These are phyloP conservation scores for Geotrichum candidum DNA, from an alignment of 1,139 yeast species.

Conservation along the genomic window DNA sequence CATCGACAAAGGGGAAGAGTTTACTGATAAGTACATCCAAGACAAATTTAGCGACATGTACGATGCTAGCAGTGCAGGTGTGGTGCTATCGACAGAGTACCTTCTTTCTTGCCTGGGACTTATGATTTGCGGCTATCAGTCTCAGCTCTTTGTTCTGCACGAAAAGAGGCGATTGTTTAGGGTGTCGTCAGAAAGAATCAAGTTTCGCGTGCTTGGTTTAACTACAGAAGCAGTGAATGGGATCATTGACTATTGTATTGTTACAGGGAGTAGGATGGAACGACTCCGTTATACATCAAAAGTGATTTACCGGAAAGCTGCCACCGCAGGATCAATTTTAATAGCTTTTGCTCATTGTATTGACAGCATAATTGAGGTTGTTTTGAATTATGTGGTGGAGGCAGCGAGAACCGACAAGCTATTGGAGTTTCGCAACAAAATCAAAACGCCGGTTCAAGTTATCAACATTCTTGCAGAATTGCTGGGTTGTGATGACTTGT, in stretches of 20 bases:
- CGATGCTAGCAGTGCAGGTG: slow-evolving; percentile 6
- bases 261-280: slow-evolving; percentile 27
- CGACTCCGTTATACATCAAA: slow-evolving; percentile 26
- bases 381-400: slow-evolving; percentile 19
- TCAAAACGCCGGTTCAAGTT: slow-evolving; percentile 22
- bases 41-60: slow-evolving; percentile 3
- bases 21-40: slow-evolving; percentile 11
- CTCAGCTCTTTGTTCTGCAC: slow-evolving; percentile 10
- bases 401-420: neutral
- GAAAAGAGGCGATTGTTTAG: slow-evolving; percentile 9
- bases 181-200: neutral
- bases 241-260: slow-evolving; percentile 21
- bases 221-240: slow-evolving; percentile 18
- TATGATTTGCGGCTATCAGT: slow-evolving; percentile 15
- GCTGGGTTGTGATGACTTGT: slow-evolving; percentile 31
- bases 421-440: slow-evolving; percentile 19
- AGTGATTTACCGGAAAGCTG: slow-evolving; percentile 18
- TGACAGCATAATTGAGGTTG: slow-evolving; percentile 20
- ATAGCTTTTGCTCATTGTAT: slow-evolving; percentile 30
- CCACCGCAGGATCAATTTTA: slow-evolving; percentile 23
- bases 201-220: slow-evolving; percentile 23
- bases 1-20: slow-evolving; percentile 11
- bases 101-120: slow-evolving; percentile 11
- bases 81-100: slow-evolving; percentile 2
- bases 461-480: slow-evolving; percentile 26